Conservation (phyloP, 1,284 basidiomycete genomes). For the Cryptococcus sp. region DNA sequence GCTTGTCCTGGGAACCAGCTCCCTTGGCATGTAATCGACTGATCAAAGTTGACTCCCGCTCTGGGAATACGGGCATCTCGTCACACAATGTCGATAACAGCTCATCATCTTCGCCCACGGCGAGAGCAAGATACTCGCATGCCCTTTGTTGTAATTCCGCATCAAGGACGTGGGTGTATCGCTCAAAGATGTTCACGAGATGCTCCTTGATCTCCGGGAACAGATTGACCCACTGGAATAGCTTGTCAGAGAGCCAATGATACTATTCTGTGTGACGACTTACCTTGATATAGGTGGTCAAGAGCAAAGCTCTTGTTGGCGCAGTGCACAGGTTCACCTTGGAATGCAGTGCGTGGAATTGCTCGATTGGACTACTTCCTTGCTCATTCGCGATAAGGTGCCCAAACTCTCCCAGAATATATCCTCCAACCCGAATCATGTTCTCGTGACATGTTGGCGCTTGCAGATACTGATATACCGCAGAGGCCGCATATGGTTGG, state of each 20-base stretch:
- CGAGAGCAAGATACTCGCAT: conserved; percentile 90
- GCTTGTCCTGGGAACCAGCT: conserved; percentile 85
- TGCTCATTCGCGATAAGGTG: conserved; percentile 94
- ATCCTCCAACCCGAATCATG: conserved; percentile 94
- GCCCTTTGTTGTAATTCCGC: conserved; percentile 97
- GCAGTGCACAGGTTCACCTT: conserved; percentile 95
- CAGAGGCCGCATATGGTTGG: conserved; percentile 89
- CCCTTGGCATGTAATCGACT: conserved; percentile 84
- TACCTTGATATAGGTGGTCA: conserved; percentile 97
- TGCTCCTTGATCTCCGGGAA: conserved; percentile 98
- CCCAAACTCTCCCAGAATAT: conserved; percentile 95
- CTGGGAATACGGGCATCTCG: conserved; percentile 98
- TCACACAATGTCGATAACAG: conserved; percentile 92
- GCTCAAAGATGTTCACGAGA: conserved; percentile 90
- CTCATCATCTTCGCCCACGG: conserved; percentile 84
- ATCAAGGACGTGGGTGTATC: conserved; percentile 97
- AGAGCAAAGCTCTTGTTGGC: conserved; percentile 83
- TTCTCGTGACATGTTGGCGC: conserved; percentile 92
- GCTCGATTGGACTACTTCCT: conserved; percentile 90
- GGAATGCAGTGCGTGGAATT: conserved; percentile 90
- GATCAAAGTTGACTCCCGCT: conserved; percentile 85
- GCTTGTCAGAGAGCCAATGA: conserved; percentile 2
- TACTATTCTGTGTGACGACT: conserved; percentile 1
- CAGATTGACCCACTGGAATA: conserved; percentile 71
- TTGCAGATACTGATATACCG: conserved; percentile 88